Conservation (phyloP, 257 asterid species). For the Primulina eburnea region DNA sequence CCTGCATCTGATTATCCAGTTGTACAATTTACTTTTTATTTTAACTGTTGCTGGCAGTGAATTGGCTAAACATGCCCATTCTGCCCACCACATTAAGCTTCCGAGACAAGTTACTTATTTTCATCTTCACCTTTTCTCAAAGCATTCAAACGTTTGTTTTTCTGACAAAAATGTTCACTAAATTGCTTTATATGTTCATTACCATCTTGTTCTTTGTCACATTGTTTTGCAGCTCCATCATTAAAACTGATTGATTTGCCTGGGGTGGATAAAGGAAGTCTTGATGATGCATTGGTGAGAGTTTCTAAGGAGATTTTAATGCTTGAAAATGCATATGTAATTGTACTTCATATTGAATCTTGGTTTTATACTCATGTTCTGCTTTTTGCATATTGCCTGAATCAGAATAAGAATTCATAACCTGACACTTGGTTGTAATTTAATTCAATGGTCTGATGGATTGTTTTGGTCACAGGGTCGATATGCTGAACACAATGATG, state of each 20-base stretch:
- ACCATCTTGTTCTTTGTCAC: conserved; percentile 20
- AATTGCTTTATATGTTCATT: conserved; percentile 8
- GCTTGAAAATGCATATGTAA: not conserved
- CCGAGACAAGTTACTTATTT: conserved; percentile 4
- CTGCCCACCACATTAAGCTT: conserved; percentile 8
- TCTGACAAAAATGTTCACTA: conserved; percentile 2
- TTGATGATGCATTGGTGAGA: conserved; percentile 88
- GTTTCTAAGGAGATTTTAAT: conserved; percentile 1
- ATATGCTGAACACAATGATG: conserved; percentile 88
- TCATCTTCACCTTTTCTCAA: conserved; percentile 5
- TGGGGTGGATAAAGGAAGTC: conserved; percentile 82
- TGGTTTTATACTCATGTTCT: not conserved
- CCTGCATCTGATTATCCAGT: conserved; percentile 7
- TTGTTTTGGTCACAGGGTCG: conserved; percentile 52
- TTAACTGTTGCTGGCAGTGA: not conserved
- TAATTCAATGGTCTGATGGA: conserved; percentile 24
- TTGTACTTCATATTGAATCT: not conserved
- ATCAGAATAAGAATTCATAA: not conserved
- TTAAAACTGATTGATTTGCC: conserved; percentile 91
- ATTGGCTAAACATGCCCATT: conserved; percentile 1
- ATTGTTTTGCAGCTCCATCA: conserved; percentile 68
- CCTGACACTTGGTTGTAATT: not conserved
- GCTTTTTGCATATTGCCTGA: not conserved
- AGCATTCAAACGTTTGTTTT: conserved; percentile 3
- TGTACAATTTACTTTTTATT: conserved; percentile 4